phyloP scores from a whole-genome alignment of 202 grass and related monocot species.

The Setaria italica region DNA sequence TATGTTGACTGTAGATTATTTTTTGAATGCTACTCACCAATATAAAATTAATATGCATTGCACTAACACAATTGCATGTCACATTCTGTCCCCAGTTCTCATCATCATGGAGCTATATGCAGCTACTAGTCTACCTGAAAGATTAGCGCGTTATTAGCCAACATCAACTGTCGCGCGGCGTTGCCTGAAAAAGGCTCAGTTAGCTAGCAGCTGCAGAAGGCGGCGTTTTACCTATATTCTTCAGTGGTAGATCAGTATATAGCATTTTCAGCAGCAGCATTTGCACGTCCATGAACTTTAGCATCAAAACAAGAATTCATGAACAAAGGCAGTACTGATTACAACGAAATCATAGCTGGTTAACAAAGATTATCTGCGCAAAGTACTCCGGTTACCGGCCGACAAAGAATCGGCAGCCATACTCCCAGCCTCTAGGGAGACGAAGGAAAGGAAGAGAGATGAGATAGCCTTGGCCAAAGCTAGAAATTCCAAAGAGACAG shows the following conservation, averaged over 20 bases:
- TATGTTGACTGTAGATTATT: neutral
- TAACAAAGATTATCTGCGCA: slow-evolving; percentile 64
- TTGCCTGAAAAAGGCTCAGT: slow-evolving; percentile 38
- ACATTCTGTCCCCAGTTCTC: slow-evolving; percentile 39
- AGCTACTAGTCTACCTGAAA: slow-evolving; percentile 52
- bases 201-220: slow-evolving; percentile 51
- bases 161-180: slow-evolving; percentile 58
- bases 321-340: slow-evolving; percentile 54
- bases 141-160: slow-evolving; percentile 47
- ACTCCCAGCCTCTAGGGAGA: slow-evolving; percentile 52
- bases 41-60: slow-evolving; percentile 35
- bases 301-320: slow-evolving; percentile 34
- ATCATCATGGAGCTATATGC: slow-evolving; percentile 54
- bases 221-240: slow-evolving; percentile 54
- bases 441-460: slow-evolving; percentile 33
- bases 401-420: slow-evolving; percentile 80
- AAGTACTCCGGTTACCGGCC: slow-evolving; percentile 61
- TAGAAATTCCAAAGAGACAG: slow-evolving; percentile 57
- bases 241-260: slow-evolving; percentile 27
- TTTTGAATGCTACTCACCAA: slow-evolving; percentile 28
- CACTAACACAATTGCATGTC: slow-evolving; percentile 38
- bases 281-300: slow-evolving; percentile 39
- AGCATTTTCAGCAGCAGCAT: slow-evolving; percentile 39
- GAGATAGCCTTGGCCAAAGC: slow-evolving; percentile 50
- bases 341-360: slow-evolving; percentile 57